Percentiles rank a stretch among this genome's conserved stretches.
Evolutionary conservation across 2,329 filamentous ascomycete genomes (phyloP).

Genomic region (Paecilomyces dactylethromorphus): DNA sequence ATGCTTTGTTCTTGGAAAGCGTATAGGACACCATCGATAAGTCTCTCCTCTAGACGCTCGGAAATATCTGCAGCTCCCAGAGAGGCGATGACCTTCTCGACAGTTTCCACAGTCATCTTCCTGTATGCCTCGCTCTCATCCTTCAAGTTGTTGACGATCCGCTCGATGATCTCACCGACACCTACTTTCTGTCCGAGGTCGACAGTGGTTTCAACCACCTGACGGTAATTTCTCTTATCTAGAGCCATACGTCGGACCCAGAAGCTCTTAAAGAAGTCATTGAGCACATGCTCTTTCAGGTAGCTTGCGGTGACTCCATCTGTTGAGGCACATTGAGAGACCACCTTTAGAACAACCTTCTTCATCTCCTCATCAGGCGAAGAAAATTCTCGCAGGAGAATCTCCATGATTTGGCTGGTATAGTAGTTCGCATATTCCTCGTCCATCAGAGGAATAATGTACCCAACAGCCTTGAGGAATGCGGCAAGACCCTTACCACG

Average conservation of each 20-base stretch:
- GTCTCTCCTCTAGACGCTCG: conserved; percentile 81
- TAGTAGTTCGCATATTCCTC: conserved; percentile 99
- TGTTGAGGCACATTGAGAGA: conserved; percentile 90
- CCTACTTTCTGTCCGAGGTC: conserved; percentile 98
- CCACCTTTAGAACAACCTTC: conserved; percentile 95
- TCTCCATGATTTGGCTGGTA: conserved; percentile 98
- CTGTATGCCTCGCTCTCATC: conserved; percentile 97
- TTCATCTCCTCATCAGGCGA: conserved; percentile 99
- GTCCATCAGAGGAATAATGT: conserved; percentile 98
- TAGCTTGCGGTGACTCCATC: conserved; percentile 93
- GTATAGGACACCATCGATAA: conserved; percentile 91
- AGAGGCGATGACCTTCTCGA: conserved; percentile 92
- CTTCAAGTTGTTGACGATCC: conserved; percentile 91
- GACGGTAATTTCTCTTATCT: conserved; percentile 94
- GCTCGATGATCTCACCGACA: conserved; percentile 86
- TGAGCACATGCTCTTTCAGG: conserved; percentile 87
- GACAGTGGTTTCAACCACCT: conserved; percentile 96
- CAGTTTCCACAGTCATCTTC: conserved; percentile 98
- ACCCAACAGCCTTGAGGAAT: conserved; percentile 94
- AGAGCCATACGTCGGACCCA: conserved; percentile 97
- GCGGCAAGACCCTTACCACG: conserved; percentile 92
- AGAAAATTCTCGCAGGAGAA: conserved; percentile 87
- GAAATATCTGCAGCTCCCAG: conserved; percentile 91
- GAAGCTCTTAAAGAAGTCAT: conserved; percentile 98
- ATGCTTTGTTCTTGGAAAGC: conserved; percentile 98